A percentile compares a stretch with the other conserved stretches of the same genome.
Evolutionary conservation across 805 yeast genomes (phyloP).

Genomic region (Candida namnaoensis): DNA sequence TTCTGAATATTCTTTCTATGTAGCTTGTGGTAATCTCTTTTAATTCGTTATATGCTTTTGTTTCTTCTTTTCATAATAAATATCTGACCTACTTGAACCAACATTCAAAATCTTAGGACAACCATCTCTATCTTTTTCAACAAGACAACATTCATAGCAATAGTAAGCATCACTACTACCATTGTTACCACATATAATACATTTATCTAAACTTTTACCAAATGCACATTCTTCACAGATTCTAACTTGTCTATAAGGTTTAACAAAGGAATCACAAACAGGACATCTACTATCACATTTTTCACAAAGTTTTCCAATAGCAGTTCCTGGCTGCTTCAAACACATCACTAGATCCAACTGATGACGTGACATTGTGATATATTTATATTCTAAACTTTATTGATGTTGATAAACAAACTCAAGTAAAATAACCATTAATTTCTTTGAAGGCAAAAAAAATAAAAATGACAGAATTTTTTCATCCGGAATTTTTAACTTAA

Average conservation of each 20-base stretch:
- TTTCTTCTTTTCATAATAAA: constrained; percentile 49
- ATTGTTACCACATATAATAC: constrained; percentile 69
- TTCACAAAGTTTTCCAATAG: constrained; percentile 63
- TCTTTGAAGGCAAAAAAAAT: too few species aligned
- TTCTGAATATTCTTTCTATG: too few species aligned
- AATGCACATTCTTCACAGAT: constrained; percentile 83
- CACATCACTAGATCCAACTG: constrained; percentile 82
- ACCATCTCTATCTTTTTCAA: constrained; percentile 83
- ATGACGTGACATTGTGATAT: constrained; percentile 66
- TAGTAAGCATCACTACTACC: constrained; percentile 70
- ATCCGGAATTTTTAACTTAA: too few species aligned
- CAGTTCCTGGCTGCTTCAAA: constrained; percentile 74
- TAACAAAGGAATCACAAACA: constrained; percentile 76
- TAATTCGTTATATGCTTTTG: constrained; percentile 9
- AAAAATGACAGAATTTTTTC: too few species aligned
- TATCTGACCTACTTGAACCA: constrained; percentile 68
- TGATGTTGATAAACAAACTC: background rate
- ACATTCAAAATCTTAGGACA: constrained; percentile 80
- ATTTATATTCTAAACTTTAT: background rate
- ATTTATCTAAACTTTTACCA: constrained; percentile 53
- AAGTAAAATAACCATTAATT: too few species aligned
- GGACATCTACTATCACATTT: constrained; percentile 93
- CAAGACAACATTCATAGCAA: constrained; percentile 75
- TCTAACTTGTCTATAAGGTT: constrained; percentile 56
- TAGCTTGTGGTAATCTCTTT: too few species aligned